These are phyloP conservation scores for Trametes sp. DNA, from an alignment of 1,284 basidiomycete genomes.

Conservation along the genomic window DNA sequence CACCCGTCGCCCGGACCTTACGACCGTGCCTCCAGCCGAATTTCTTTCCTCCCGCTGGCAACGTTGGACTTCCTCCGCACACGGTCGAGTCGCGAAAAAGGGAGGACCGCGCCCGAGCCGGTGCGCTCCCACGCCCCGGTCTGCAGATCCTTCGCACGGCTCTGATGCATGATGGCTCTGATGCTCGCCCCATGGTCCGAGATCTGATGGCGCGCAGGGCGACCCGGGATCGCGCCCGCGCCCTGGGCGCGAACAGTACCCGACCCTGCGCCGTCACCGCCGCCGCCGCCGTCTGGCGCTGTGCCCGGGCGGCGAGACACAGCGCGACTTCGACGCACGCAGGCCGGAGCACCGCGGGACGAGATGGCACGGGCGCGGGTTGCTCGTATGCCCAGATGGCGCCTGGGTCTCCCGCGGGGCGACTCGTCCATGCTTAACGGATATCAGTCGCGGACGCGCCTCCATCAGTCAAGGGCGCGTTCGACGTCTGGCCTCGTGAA, in stretches of 20 bases:
- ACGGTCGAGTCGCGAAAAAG: not conserved
- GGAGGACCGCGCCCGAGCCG: not conserved
- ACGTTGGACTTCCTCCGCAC: not conserved
- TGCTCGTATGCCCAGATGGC: not conserved
- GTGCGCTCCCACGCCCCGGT: slow-evolving; percentile 3
- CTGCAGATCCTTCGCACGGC: slow-evolving; percentile 31
- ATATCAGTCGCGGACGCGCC: slow-evolving; percentile 4
- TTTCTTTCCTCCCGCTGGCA: not conserved
- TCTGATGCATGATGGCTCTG: slow-evolving; percentile 26
- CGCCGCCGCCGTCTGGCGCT: too few species aligned
- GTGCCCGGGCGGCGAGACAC: too few species aligned
- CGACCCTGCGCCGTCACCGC: slow-evolving; percentile 1
- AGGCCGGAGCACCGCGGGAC: not conserved
- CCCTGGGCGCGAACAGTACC: not conserved
- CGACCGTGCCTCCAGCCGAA: not conserved
- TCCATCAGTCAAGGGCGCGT: not conserved
- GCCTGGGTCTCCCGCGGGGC: too few species aligned
- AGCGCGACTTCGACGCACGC: too few species aligned
- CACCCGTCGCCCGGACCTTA: not conserved
- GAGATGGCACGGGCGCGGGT: not conserved
- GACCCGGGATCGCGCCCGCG: slow-evolving; percentile 16
- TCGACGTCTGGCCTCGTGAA: not conserved
- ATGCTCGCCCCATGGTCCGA: slow-evolving; percentile 3
- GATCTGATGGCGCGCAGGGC: slow-evolving; percentile 9
- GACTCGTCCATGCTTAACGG: slow-evolving; percentile 9